A percentile compares a stretch with the other conserved stretches of the same genome.
Evolutionary conservation across 257 asterid genomes (phyloP).

Genomic region (Osmanthus fragrans): DNA sequence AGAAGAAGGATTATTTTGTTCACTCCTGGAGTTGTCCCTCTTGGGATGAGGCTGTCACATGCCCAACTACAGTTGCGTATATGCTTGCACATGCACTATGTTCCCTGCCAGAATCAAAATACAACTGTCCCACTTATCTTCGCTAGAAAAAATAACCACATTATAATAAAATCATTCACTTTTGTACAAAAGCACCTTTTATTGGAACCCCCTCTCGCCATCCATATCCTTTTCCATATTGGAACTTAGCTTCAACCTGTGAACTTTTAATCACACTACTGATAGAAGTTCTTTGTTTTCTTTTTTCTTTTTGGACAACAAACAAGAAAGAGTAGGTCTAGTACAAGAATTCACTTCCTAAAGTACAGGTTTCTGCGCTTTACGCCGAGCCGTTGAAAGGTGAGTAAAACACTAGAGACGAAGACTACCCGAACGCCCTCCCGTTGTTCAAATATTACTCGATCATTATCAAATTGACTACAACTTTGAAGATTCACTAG

Average conservation of each 20-base stretch:
- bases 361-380: not conserved
- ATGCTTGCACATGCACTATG: not conserved
- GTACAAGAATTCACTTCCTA: not conserved
- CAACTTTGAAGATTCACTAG: not conserved
- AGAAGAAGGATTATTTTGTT: not conserved
- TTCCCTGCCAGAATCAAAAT: slow-evolving; percentile 26
- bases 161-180: not conserved
- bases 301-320: not conserved
- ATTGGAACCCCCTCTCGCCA: slow-evolving; percentile 24
- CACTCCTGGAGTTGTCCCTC: slow-evolving; percentile 28
- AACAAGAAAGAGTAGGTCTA: not conserved
- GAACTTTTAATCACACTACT: not conserved
- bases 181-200: slow-evolving; percentile 4
- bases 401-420: not conserved
- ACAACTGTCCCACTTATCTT: slow-evolving; percentile 65
- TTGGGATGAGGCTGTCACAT: slow-evolving; percentile 51
- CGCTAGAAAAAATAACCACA: slow-evolving; percentile 42
- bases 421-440: not conserved
- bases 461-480: not conserved
- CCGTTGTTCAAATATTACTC: not conserved
- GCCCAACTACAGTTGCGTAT: slow-evolving; percentile 29
- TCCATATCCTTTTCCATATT: slow-evolving; percentile 32
- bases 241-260: slow-evolving; percentile 11
- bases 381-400: not conserved
- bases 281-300: not conserved